Evolutionary conservation across 1,284 basidiomycete genomes (phyloP).

Genomic region (Cyathus olla): DNA sequence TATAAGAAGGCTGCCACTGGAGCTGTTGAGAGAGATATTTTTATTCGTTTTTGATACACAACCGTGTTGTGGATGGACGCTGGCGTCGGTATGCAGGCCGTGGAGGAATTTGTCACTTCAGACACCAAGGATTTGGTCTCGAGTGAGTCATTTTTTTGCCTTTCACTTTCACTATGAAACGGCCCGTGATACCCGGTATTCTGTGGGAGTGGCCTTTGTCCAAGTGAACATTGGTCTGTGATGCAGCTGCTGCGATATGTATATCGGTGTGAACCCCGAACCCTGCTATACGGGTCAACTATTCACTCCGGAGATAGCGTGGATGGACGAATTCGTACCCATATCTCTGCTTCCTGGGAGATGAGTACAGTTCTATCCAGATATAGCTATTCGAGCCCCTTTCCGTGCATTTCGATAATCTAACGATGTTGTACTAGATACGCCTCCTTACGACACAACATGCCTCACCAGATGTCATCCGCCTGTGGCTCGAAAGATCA

Average conservation of each 20-base stretch:
- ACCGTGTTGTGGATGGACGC: slow-evolving; percentile 76
- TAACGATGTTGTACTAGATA: slow-evolving; percentile 55
- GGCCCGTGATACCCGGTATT: not conserved
- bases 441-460: slow-evolving; percentile 76
- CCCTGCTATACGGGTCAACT: too few species aligned
- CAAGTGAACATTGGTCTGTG: too few species aligned
- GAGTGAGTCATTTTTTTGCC: slow-evolving; percentile 56
- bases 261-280: too few species aligned
- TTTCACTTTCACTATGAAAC: slow-evolving; percentile 8
- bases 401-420: not conserved
- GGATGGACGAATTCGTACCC: too few species aligned
- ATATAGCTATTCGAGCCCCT: too few species aligned
- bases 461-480: slow-evolving; percentile 79
- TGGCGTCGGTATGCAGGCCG: slow-evolving; percentile 69
- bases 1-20: slow-evolving; percentile 72
- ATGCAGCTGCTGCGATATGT: too few species aligned
- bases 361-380: slow-evolving; percentile 2
- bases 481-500: slow-evolving; percentile 83
- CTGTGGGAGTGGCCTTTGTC: not conserved
- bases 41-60: slow-evolving; percentile 72
- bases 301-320: slow-evolving; percentile 9
- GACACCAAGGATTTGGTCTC: slow-evolving; percentile 79
- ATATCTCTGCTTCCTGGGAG: too few species aligned
- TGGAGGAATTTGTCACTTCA: slow-evolving; percentile 73
- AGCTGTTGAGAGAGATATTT: slow-evolving; percentile 76